Base-by-base conservation (phyloP, 2,329 filamentous ascomycete genomes). In the Ophiostoma montium region DNA sequence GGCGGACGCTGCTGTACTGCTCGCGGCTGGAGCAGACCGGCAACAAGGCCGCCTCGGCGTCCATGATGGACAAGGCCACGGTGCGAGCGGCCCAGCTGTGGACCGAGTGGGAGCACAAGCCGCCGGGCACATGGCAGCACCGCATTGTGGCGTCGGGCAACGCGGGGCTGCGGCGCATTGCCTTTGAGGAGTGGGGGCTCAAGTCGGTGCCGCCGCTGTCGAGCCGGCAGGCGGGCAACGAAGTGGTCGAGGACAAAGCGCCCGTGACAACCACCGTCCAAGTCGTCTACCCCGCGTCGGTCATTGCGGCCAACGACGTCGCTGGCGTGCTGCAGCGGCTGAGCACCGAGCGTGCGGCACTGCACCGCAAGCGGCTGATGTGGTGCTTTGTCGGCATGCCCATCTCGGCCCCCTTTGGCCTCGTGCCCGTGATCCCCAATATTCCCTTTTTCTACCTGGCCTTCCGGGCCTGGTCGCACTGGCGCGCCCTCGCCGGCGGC, bases 151-250 rank as follows among this genome's bases (percentile, higher is more conserved):
- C 76, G 52, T 94, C 90, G 64, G 92, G 92, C 50, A 95, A 98
- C 67, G 71, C 79, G 45, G 79, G 86, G 15, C 77, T 98, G 53
- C 81, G 86, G 58, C 79, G 86, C 54, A 94, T 98, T 59, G 86
- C 92, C 3, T 95, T 86, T 63, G 86, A 96, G 67, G 92, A 98
- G 81, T 98, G 92, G 92, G 88, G 86, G 0, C 73, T 98, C 57
- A 96, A 96, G 69, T 94, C 87, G 33, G 82, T 98, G 47, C 92
- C 92, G 41, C 82, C 89, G 19, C 71, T 94, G 57, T 86, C 80
- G 38, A 50, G 39, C 39, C 75, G 78, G 18, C 19, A 18, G 12
- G 35, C 35, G 31, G 21, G 13, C 23, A 7, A 6, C 39, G 8
- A n/a, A 23, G 16, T 9, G 45, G 41, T 41, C 27, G 78, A 19